Evolutionary conservation across 208 protist species (phyloP).

Genomic region (Leishmania gerbilli): DNA sequence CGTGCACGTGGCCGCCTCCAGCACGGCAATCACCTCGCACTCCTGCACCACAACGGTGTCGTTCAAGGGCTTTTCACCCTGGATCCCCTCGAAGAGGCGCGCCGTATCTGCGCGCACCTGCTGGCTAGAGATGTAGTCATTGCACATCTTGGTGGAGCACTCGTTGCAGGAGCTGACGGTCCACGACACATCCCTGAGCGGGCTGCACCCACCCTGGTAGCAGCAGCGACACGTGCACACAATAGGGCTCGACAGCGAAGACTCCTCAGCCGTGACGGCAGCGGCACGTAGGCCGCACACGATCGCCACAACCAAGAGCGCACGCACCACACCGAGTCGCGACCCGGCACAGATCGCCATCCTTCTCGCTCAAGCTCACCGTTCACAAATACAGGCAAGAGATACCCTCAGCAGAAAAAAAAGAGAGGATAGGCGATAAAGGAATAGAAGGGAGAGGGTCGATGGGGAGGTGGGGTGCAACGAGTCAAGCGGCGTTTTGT

Average conservation of each 20-base stretch:
- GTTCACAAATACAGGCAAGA: neutral
- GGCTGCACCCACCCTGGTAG: constrained; percentile 72
- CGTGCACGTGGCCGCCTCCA: constrained; percentile 68
- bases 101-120: constrained; percentile 62
- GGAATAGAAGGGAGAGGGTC: no score
- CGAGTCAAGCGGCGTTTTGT: neutral
- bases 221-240: constrained; percentile 82
- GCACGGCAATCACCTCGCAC: constrained; percentile 72
- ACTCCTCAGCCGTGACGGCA: neutral
- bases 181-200: constrained; percentile 56
- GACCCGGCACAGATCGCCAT: neutral
- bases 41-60: constrained; percentile 45
- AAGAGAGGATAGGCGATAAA: neutral
- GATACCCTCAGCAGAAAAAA: neutral
- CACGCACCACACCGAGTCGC: neutral
- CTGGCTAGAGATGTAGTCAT: constrained; percentile 52
- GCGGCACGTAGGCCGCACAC: neutral
- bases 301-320: neutral
- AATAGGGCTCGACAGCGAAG: constrained; percentile 27
- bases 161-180: constrained; percentile 43
- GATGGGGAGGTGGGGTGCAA: neutral
- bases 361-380: no score
- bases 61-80: constrained; percentile 34
- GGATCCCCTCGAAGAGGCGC: constrained; percentile 69
- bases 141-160: constrained; percentile 65